Evolutionary conservation across 306 rosid genomes (phyloP).

Genomic region (Chamaecrista fasciculata): DNA sequence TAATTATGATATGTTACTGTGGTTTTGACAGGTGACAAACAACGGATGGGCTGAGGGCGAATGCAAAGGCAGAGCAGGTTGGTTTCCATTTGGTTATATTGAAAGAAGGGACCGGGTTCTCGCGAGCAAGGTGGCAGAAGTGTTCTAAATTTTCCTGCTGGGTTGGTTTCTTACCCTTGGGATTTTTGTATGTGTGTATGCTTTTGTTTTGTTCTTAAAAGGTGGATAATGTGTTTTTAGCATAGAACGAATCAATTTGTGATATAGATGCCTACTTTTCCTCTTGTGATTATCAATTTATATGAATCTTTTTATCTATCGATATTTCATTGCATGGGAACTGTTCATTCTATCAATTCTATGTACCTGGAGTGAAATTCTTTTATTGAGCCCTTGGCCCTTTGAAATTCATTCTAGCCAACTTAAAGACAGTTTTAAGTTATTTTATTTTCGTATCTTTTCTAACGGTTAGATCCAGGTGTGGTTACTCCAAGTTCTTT

Average conservation of each 20-base stretch:
- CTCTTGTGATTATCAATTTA: slow-evolving; percentile 26
- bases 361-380: background rate
- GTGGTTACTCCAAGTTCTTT: background rate
- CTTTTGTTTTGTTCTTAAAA: slow-evolving; percentile 26
- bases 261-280: slow-evolving; percentile 34
- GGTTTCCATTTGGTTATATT: slow-evolving; percentile 92
- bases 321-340: background rate
- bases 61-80: slow-evolving; percentile 94
- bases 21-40: slow-evolving; percentile 65
- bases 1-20: slow-evolving; percentile 13
- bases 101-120: slow-evolving; percentile 92
- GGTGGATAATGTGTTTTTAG: slow-evolving; percentile 36
- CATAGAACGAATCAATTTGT: slow-evolving; percentile 33
- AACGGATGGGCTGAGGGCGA: slow-evolving; percentile 99
- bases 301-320: slow-evolving; percentile 12
- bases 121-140: slow-evolving; percentile 96
- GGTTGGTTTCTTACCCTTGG: slow-evolving; percentile 36
- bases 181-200: slow-evolving; percentile 44
- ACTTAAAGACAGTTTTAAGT: background rate
- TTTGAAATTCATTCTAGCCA: no score
- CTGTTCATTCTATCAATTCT: background rate
- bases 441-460: background rate
- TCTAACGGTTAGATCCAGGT: slow-evolving; percentile 3
- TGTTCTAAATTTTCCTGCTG: slow-evolving; percentile 48
- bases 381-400: background rate